Base-by-base conservation (phyloP, 345 rosid genomes). In the Microcos paniculata region DNA sequence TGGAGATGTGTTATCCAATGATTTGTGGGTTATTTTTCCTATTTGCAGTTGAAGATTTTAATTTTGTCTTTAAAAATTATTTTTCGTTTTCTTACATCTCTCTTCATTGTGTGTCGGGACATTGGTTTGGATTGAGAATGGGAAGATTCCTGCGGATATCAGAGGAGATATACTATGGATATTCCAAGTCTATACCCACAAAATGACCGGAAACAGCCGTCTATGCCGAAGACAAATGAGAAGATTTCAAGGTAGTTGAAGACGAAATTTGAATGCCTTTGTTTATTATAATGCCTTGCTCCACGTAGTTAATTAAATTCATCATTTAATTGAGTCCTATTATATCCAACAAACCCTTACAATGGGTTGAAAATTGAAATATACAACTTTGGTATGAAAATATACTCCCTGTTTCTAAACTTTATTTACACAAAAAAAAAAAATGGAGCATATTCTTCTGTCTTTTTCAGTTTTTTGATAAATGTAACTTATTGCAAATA, bases 81-180 rank as follows among this genome's bases (percentile, higher is more conserved):
- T n/a, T 23, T n/a, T n/a, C 1, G 13, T 23, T 30, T 19, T 33
- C 4, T 10, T 0, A 15, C 33, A 4, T 42, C 43, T 72, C 10
- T 42, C 23, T 65, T 12, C 38, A 9, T 26, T 57, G 62, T 57
- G 18, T 63, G 45, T 42, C 8, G 45, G 45, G 40, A 10, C 45
- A 42, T 42, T 9, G 68, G 30, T 12, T 40, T 23, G 13, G 30
- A 38, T 31, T 57, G 21, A 38, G 40, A 4, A 1, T 16, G n/a
- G 49, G 72, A 61, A 80, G 72, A 73, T 70, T 63, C 81, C 16
- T 19, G 63, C 38, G 82, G 30, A 79, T 64, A 77, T 72, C 23
- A n/a, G n/a, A n/a, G n/a, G n/a, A n/a, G n/a, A 75, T 73, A 83
- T 83, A 51, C 84, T 52, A n/a, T 43, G 82, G 78, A 73, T 84